Evolutionary conservation across 164 flowering plant genomes (phyloP).

Genomic region (Kalanchoe fedtschenkoi): DNA sequence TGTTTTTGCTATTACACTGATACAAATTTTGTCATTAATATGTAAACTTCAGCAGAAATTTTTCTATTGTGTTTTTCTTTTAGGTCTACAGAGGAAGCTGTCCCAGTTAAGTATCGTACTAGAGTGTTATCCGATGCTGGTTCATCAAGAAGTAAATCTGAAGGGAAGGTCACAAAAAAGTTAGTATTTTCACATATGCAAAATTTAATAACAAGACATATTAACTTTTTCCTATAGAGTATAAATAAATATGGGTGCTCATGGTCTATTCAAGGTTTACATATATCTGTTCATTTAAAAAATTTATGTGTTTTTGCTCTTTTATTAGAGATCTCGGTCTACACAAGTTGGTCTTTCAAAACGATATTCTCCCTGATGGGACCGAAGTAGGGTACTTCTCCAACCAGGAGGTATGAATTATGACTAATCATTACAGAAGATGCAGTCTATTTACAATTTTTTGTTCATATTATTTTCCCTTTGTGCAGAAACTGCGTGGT

Average conservation of each 20-base stretch:
- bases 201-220: no score
- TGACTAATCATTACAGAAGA: no score
- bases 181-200: constrained; percentile 20
- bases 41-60: no score
- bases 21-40: no score
- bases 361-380: constrained; percentile 69
- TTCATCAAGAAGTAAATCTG: constrained; percentile 19
- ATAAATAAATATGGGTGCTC: neutral
- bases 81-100: constrained; percentile 25
- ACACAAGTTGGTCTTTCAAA: constrained; percentile 76
- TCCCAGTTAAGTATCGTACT: constrained; percentile 13
- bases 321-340: constrained; percentile 55
- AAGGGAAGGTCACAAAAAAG: constrained; percentile 66
- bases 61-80: no score
- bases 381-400: constrained; percentile 63
- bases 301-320: constrained; percentile 2
- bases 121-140: constrained; percentile 15
- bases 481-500: constrained; percentile 45
- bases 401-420: constrained; percentile 61
- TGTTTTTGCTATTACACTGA: no score
- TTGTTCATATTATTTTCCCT: neutral
- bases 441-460: constrained; percentile 2
- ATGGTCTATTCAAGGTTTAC: neutral
- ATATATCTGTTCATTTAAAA: constrained; percentile 4
- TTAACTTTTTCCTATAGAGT: neutral